Percentiles rank a stretch among this genome's conserved stretches.
These are phyloP conservation scores for Agapanthus africanus DNA, from an alignment of 106 monocot species.

Conservation along the genomic window DNA sequence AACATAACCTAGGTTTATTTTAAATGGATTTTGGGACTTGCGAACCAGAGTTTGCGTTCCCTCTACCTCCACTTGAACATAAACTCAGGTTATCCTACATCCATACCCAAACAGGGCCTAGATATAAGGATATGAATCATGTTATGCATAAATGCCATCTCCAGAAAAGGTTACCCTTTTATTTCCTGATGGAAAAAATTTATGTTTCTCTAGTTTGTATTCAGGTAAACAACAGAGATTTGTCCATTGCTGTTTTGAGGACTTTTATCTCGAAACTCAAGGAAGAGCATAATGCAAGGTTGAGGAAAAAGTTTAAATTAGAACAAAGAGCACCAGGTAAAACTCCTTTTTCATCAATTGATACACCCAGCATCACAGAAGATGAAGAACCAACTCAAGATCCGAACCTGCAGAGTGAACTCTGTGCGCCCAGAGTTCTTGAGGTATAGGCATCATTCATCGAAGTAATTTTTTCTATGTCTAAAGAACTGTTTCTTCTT, in stretches of 20 bases:
- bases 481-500: background rate
- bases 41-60: background rate
- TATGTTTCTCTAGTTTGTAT: background rate
- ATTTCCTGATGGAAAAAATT: too few species aligned
- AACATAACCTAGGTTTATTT: too few species aligned
- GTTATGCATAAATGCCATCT: too few species aligned
- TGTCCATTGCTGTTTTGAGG: slow-evolving; percentile 6
- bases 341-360: slow-evolving; percentile 15
- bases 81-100: background rate
- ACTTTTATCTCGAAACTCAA: slow-evolving; percentile 22
- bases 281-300: slow-evolving; percentile 63
- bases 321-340: slow-evolving; percentile 17
- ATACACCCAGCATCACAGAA: slow-evolving; percentile 5
- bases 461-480: background rate
- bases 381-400: slow-evolving; percentile 26
- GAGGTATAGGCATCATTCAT: slow-evolving; percentile 39
- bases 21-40: too few species aligned
- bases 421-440: slow-evolving; percentile 59
- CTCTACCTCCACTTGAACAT: too few species aligned
- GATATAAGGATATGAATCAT: background rate
- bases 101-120: background rate
- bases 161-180: too few species aligned
- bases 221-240: slow-evolving; percentile 10
- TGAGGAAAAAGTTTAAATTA: slow-evolving; percentile 27
- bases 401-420: slow-evolving; percentile 25